These are phyloP conservation scores for Neofusicoccum sp. DNA, from an alignment of 2,329 filamentous ascomycete species.

Conservation along the genomic window DNA sequence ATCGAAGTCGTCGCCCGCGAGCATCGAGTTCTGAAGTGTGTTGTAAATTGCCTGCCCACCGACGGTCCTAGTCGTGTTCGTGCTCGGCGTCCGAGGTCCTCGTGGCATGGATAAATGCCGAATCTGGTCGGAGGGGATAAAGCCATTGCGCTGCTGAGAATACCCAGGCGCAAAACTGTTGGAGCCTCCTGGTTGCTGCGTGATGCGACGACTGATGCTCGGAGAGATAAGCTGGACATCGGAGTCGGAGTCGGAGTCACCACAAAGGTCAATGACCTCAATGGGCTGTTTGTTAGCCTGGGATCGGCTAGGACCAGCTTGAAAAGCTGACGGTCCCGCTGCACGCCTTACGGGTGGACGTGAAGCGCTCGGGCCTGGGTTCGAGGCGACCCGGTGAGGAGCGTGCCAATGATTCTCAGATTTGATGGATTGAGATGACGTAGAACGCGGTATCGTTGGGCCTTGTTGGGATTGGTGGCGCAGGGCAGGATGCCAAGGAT, in stretches of 20 bases:
- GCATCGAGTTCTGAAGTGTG: background rate
- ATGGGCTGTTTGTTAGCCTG: background rate
- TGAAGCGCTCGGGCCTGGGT: background rate
- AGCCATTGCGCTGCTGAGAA: background rate
- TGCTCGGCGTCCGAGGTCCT: background rate
- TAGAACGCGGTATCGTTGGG: background rate
- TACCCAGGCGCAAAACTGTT: background rate
- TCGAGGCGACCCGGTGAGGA: background rate
- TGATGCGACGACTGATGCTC: background rate
- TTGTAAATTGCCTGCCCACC: background rate
- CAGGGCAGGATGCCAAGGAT: background rate
- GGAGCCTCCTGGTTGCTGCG: background rate
- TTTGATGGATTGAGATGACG: background rate
- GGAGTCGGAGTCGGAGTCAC: slow-evolving; percentile 1
- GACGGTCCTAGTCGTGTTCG: background rate
- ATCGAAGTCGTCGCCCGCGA: background rate
- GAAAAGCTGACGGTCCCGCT: background rate
- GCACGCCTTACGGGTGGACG: background rate
- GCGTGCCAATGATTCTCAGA: background rate
- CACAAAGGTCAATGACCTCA: slow-evolving; percentile 13
- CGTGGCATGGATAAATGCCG: background rate
- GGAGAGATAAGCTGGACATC: background rate
- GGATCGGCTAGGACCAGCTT: background rate
- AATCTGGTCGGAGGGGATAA: background rate
- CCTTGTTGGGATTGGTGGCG: background rate